These are phyloP conservation scores for Pelagophyceae sp. DNA, from an alignment of 352 stramenopile genomes.

Conservation along the genomic window DNA sequence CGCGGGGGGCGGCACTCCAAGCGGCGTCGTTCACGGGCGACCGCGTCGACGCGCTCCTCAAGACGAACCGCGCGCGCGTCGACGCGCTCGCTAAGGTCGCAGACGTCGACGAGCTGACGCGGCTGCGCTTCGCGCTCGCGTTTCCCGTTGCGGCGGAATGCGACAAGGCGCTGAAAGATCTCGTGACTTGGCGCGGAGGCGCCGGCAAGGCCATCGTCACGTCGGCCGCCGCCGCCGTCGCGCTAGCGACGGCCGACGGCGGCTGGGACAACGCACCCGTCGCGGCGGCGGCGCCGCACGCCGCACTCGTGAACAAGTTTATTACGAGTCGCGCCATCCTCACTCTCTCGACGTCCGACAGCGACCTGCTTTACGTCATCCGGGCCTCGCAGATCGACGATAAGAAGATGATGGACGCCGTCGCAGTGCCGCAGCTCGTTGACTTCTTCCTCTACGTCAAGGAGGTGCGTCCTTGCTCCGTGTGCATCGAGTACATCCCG, in stretches of 20 bases:
- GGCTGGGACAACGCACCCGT: slow-evolving; percentile 36
- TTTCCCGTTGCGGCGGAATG: slow-evolving; percentile 28
- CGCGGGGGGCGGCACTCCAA: too few species aligned
- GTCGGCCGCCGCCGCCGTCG: slow-evolving; percentile 25
- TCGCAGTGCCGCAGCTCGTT: slow-evolving; percentile 29
- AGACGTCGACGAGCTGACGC: slow-evolving; percentile 32
- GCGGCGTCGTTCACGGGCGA: too few species aligned
- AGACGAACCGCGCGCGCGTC: not conserved
- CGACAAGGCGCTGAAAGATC: slow-evolving; percentile 25
- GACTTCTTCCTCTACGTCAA: slow-evolving; percentile 40
- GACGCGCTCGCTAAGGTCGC: not conserved
- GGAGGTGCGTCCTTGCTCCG: too few species aligned
- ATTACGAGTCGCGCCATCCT: slow-evolving; percentile 33
- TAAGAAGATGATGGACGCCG: slow-evolving; percentile 34
- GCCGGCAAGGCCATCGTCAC: slow-evolving; percentile 31
- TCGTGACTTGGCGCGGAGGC: slow-evolving; percentile 29
- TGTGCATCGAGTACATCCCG: too few species aligned
- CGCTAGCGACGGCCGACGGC: slow-evolving; percentile 31
- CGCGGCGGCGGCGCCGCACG: slow-evolving; percentile 29
- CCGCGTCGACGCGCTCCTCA: too few species aligned
- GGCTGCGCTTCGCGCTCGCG: slow-evolving; percentile 32
- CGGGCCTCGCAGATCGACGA: slow-evolving; percentile 36
- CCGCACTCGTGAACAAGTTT: slow-evolving; percentile 30
- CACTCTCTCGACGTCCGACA: slow-evolving; percentile 33
- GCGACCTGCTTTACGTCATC: slow-evolving; percentile 38